These are phyloP conservation scores for Talaromyces thailandensis DNA, from an alignment of 495 filamentous ascomycete species.

Conservation along the genomic window DNA sequence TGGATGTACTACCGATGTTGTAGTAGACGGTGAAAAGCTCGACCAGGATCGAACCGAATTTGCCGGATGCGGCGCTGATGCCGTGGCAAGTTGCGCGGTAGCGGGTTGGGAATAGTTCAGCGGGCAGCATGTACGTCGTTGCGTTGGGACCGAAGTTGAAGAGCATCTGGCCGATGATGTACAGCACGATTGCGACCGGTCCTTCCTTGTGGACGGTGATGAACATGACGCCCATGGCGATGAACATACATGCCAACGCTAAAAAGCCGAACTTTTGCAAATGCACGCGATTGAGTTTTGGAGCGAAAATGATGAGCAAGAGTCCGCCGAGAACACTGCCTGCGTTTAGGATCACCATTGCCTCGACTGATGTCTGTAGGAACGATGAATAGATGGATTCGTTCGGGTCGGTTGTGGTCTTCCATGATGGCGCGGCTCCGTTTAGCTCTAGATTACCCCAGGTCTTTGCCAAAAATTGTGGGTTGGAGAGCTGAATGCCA, in stretches of 20 bases:
- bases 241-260: slow-evolving; percentile 14
- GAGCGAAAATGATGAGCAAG: slow-evolving; percentile 32
- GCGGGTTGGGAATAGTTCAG: slow-evolving; percentile 40
- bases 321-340: slow-evolving; percentile 39
- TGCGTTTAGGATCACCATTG: slow-evolving; percentile 32
- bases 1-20: slow-evolving; percentile 19
- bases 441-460: slow-evolving; percentile 30
- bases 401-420: slow-evolving; percentile 21
- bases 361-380: slow-evolving; percentile 27
- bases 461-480: slow-evolving; percentile 17
- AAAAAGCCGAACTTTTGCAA: slow-evolving; percentile 42
- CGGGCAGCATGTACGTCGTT: slow-evolving; percentile 32
- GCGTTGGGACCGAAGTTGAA: slow-evolving; percentile 30
- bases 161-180: slow-evolving; percentile 17
- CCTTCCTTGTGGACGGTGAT: slow-evolving; percentile 3
- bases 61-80: slow-evolving; percentile 33
- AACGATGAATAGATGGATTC: slow-evolving; percentile 32
- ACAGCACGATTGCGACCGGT: slow-evolving; percentile 15
- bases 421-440: slow-evolving; percentile 25
- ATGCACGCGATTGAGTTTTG: slow-evolving; percentile 37
- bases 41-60: slow-evolving; percentile 36
- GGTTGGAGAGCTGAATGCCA: slow-evolving; percentile 41
- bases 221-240: slow-evolving; percentile 16
- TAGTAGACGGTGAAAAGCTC: slow-evolving; percentile 32
- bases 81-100: slow-evolving; percentile 37